These are phyloP conservation scores for Polysphondylium violaceum DNA, from an alignment of 78 protist genomes.

Conservation along the genomic window DNA sequence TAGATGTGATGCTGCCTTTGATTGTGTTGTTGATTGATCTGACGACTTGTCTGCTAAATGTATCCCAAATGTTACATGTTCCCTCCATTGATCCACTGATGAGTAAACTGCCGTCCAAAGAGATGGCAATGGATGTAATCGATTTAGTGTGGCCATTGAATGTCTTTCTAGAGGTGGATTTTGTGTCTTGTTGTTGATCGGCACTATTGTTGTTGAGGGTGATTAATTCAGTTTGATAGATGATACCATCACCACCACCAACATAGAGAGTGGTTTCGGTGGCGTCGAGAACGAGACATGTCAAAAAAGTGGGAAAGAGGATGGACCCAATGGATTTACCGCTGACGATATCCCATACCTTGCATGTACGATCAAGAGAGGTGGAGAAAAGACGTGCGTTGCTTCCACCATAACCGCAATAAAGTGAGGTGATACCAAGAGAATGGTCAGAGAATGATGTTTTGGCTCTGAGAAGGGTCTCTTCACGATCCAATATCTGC, in stretches of 20 bases:
- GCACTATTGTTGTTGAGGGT: background rate
- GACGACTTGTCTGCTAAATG: constrained; percentile 55
- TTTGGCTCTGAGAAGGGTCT: constrained; percentile 3
- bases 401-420: constrained; percentile 64
- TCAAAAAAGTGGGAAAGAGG: constrained; percentile 70
- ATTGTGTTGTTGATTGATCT: constrained; percentile 32
- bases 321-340: constrained; percentile 46
- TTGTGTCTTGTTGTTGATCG: background rate
- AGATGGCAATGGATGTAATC: constrained; percentile 10
- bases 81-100: constrained; percentile 75
- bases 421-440: constrained; percentile 50
- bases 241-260: constrained; percentile 75
- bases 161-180: constrained; percentile 38
- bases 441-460: constrained; percentile 76
- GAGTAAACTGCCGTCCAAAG: constrained; percentile 75
- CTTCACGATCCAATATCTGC: constrained; percentile 37
- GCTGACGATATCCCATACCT: constrained; percentile 70
- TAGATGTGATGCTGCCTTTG: constrained; percentile 51
- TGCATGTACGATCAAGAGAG: constrained; percentile 66
- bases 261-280: constrained; percentile 68
- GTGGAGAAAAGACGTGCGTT: constrained; percentile 32
- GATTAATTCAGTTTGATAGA: constrained; percentile 62
- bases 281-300: constrained; percentile 35
- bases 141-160: constrained; percentile 57
- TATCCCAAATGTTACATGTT: constrained; percentile 66